Evolutionary conservation across 257 asterid genomes (phyloP).

Genomic region (Solanum tarijense): DNA sequence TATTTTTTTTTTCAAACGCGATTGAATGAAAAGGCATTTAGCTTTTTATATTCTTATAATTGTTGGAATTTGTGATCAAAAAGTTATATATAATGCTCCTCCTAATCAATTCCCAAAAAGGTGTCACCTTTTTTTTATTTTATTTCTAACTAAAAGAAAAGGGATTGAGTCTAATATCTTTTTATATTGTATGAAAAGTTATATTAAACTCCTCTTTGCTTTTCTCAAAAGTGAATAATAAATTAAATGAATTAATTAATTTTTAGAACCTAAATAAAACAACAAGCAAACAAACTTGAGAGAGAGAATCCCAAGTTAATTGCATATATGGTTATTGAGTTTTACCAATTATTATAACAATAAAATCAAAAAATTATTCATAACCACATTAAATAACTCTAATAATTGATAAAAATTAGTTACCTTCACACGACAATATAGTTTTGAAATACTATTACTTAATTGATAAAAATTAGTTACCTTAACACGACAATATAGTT

Average conservation of each 20-base stretch:
- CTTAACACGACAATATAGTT: too few relatives aligned
- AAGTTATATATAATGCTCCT: neutral
- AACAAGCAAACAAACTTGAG: neutral
- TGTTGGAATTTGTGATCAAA: neutral
- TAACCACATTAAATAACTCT: neutral
- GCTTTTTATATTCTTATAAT: neutral
- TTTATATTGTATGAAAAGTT: neutral
- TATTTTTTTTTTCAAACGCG: neutral
- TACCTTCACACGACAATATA: too few relatives aligned
- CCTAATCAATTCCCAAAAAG: neutral
- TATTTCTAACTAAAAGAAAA: neutral
- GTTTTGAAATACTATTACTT: too few relatives aligned
- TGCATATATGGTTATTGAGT: neutral
- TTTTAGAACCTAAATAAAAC: neutral
- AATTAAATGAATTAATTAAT: neutral
- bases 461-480: too few relatives aligned
- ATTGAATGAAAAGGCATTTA: neutral
- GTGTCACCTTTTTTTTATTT: neutral
- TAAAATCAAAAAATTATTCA: too few relatives aligned
- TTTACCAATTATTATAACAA: too few relatives aligned
- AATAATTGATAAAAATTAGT: neutral
- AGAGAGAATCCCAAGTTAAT: neutral
- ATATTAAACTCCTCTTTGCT: neutral
- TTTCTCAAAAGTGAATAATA: neutral
- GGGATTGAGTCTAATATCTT: too few relatives aligned